phyloP scores from a whole-genome alignment of 1,284 basidiomycete genomes.

The Rhodotorula sp. region DNA sequence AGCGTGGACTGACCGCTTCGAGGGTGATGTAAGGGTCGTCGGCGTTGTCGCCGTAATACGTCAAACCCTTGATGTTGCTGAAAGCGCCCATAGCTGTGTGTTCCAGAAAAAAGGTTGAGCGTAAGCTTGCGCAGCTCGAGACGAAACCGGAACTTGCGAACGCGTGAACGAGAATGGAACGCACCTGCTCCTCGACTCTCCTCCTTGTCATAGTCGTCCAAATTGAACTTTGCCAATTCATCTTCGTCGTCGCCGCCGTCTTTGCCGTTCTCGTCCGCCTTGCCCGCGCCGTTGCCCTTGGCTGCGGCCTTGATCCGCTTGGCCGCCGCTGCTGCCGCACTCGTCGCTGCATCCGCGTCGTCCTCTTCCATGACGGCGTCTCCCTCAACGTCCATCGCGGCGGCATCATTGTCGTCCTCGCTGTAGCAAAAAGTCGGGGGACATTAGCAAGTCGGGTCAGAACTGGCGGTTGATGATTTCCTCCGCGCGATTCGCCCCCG shows the following conservation, averaged over 20 bases:
- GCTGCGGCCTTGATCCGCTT: constrained; percentile 53
- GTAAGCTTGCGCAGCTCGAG: neutral
- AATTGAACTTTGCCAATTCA: constrained; percentile 85
- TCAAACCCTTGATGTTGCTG: constrained; percentile 92
- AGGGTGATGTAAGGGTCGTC: constrained; percentile 98
- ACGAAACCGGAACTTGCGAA: neutral
- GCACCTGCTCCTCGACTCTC: constrained; percentile 61
- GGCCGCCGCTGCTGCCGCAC: constrained; percentile 24
- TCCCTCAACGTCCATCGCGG: constrained; percentile 17
- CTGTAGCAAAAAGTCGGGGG: constrained; percentile 5
- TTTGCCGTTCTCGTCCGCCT: constrained; percentile 48
- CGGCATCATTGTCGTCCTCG: constrained; percentile 14
- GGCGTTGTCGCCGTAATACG: constrained; percentile 85
- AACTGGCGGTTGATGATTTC: too few relatives aligned
- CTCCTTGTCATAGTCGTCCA: constrained; percentile 93
- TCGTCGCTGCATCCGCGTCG: constrained; percentile 61
- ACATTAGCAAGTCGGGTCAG: neutral
- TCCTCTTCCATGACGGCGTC: constrained; percentile 59
- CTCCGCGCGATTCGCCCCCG: too few relatives aligned
- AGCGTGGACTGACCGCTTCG: constrained; percentile 67
- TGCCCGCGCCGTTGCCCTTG: constrained; percentile 35
- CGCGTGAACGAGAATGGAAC: constrained; percentile 31
- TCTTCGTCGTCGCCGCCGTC: constrained; percentile 54
- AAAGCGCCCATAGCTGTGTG: constrained; percentile 76
- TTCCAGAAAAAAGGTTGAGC: neutral